Evolutionary conservation across 805 yeast species (phyloP), one percentile per base, ranked within the genome.

Genomic region (Cyberlindnera sargentensis): DNA sequence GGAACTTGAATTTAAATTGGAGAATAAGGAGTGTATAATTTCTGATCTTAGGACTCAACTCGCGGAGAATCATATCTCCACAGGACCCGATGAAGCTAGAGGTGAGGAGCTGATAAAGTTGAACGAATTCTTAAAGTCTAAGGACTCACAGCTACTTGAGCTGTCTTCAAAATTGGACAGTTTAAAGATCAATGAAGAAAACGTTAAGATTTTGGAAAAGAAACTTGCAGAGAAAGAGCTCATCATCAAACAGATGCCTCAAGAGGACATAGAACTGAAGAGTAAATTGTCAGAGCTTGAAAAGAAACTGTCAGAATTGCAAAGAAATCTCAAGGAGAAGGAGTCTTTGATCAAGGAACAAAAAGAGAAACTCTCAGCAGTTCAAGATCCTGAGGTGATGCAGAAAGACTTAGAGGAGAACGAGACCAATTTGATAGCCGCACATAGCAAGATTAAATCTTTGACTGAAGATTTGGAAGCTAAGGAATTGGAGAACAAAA

Each of bases 1-100:
- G 26, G 58, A 51, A 36, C 31, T 50, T 11, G 51, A 55, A 34
- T 44, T 44, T 39, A 45, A 41, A 31, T 31, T 55, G 36, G 51
- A 48, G 27, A 48, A 47, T 34, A 53, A 55, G 34, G 57, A 53
- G 28, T 39, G n/a, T 8, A 46, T 50, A 3, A 52, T 55, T 4
- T 27, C 40, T 7, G 56, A 53, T 6, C 45, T 55, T 34, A 50
- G 35, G 20, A 35, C 28, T 26, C 41, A 27, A 24, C 47, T 44
- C 10, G 23, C 10, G 4, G 39, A 45, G 34, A 39, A 23, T 8
- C 37, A 39, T 23, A 35, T 6, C 7, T n/a, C 30, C 3, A 8
- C 6, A 25, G 26, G 26, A 7, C 5, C 20, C 25, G 30, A 35
- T 25, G 37, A 35, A n/a, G 6, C 3, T 7, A 11, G 25, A 9